phyloP scores from a whole-genome alignment of 352 stramenopile genomes.

The Phytophthora hibernalis region DNA sequence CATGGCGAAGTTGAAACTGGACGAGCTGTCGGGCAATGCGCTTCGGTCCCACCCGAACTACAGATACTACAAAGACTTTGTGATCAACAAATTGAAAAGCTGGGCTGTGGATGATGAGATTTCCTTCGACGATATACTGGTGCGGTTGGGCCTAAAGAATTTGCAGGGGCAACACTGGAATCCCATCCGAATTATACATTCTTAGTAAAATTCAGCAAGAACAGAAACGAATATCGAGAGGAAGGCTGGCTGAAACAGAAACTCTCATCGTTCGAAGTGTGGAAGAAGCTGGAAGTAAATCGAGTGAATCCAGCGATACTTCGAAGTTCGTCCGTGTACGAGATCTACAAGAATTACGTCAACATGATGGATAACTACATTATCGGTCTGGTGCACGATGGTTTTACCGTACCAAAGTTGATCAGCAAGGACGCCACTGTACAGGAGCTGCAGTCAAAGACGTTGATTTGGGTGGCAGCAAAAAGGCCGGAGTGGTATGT shows the following conservation, averaged over 20 bases:
- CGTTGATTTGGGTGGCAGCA: slow-evolving; percentile 1
- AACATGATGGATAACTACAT: slow-evolving; percentile 22
- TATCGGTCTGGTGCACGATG: not conserved
- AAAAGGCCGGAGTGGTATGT: slow-evolving; percentile 24
- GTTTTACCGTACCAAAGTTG: slow-evolving; percentile 3
- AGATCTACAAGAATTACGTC: slow-evolving; percentile 17
- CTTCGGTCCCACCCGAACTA: slow-evolving; percentile 20
- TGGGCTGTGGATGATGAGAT: slow-evolving; percentile 1
- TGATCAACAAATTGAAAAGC: slow-evolving; percentile 11
- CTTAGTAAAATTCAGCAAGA: not conserved
- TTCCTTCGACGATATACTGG: not conserved
- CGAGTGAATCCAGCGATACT: not conserved
- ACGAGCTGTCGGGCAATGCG: slow-evolving; percentile 5
- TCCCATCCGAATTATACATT: slow-evolving; percentile 12
- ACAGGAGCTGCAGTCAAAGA: slow-evolving; percentile 9
- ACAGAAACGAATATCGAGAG: not conserved
- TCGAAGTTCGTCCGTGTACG: not conserved
- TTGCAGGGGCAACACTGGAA: not conserved
- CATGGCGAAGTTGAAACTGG: slow-evolving; percentile 17
- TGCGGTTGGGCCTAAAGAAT: slow-evolving; percentile 4
- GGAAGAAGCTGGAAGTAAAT: not conserved
- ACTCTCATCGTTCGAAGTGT: slow-evolving; percentile 6
- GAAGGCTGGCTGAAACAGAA: slow-evolving; percentile 18
- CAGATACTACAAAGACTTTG: slow-evolving; percentile 17
- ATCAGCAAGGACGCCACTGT: not conserved